Base-by-base conservation (phyloP, 345 rosid genomes). In the Barbarea vulgaris region DNA sequence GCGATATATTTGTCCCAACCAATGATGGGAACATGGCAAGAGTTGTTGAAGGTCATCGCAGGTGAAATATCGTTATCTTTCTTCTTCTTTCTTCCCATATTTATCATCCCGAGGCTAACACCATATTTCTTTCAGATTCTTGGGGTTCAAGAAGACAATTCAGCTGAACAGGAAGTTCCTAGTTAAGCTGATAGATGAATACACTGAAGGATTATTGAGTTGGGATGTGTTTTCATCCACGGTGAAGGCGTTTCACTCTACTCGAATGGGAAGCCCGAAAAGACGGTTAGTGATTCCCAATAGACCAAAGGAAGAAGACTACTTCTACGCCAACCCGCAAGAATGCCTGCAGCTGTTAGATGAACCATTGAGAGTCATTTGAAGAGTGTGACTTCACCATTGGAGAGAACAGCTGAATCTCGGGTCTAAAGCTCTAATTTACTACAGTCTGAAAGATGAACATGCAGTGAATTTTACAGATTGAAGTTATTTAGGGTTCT, bases 11-110 rank as follows among this genome's bases (percentile, higher is more conserved):
- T 75, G 85, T 93, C 75, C 97, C 98, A 28, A 93, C 98, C 4
- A 85, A 89, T 67, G 93, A 91, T 47, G 98, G 98, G 53, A 93
- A 93, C 81, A 91, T 93, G 98, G 98, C 98, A 30, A 93, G 82
- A 84, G 98, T 93, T n/a, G 97, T 93, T 14, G 98, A 91, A 88
- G 98, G 98, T 80, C 98, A 93, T 77, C 87, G 98, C 60, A 91
- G 98, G 98, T 93, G 72, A 80, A 8, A 15, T 10, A 47, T 62
- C 15, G 1, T 60, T 51, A 46, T 47, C 42, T 33, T 67, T 48
- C n/a, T 15, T 64, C 61, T 36, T 51, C 34, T 27, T 46, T 39
- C 65, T 18, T 47, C 48, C 3, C 34, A 44, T 22, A 13, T 41
- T 18, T n/a, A 51, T 67, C 71, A 41, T 24, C 64, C n/a, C 4